Percentiles rank a stretch among this genome's conserved stretches.
Conservation (phyloP, 805 yeast species). For the Lipomyces yamadae region DNA sequence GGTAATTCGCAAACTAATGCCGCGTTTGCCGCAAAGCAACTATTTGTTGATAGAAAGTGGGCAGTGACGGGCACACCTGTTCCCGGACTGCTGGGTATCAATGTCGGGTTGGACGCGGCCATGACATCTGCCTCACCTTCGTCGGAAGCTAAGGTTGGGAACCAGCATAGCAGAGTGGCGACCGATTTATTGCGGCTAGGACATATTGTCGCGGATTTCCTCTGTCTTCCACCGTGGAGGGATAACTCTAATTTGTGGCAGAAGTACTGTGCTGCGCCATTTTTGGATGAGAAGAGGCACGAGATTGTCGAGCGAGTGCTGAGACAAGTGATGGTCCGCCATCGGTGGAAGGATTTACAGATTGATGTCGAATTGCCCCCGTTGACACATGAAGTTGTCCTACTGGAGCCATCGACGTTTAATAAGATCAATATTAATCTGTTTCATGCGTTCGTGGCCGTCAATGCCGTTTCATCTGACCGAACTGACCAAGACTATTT, state of each 20-base stretch:
- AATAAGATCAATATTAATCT: constrained; percentile 66
- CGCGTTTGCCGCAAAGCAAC: constrained; percentile 54
- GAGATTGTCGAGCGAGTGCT: constrained; percentile 50
- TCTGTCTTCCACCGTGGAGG: constrained; percentile 64
- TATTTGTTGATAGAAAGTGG: constrained; percentile 69
- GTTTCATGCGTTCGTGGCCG: constrained; percentile 69
- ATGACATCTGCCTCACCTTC: constrained; percentile 44
- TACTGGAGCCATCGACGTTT: constrained; percentile 64
- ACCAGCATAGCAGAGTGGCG: constrained; percentile 36
- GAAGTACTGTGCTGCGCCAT: constrained; percentile 54
- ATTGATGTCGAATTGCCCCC: constrained; percentile 62
- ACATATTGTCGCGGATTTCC: constrained; percentile 55
- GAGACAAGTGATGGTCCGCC: constrained; percentile 59
- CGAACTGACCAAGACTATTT: constrained; percentile 68
- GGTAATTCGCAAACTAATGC: constrained; percentile 57
- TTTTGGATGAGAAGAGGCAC: constrained; percentile 43
- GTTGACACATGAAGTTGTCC: constrained; percentile 61
- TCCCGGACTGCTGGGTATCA: constrained; percentile 60
- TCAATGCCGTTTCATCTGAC: constrained; percentile 75
- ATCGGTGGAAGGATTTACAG: constrained; percentile 59
- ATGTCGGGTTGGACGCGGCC: constrained; percentile 51
- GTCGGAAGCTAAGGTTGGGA: constrained; percentile 27
- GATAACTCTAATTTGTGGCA: constrained; percentile 56
- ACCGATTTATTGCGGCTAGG: constrained; percentile 62
- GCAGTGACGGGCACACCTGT: constrained; percentile 80